phyloP scores from a whole-genome alignment of 805 yeast genomes.

The Metschnikowia proteae region DNA sequence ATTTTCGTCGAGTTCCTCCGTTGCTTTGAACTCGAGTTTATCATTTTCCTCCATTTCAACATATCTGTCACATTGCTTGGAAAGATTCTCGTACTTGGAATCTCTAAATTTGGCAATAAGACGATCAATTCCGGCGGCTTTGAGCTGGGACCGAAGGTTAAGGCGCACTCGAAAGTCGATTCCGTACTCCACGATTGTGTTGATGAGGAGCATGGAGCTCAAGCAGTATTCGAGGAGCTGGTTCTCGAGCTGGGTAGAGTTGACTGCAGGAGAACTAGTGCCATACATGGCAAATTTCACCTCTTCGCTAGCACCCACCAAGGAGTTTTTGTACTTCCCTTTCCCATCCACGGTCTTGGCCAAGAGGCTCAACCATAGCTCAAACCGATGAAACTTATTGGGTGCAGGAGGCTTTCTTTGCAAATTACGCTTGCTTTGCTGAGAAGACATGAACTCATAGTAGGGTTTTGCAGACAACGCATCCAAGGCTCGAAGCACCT shows the following conservation, averaged over 20 bases:
- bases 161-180: constrained; percentile 45
- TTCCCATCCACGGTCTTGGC: constrained; percentile 73
- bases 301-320: constrained; percentile 91
- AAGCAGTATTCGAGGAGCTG: constrained; percentile 68
- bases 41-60: constrained; percentile 55
- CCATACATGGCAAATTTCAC: constrained; percentile 35
- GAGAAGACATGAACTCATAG: constrained; percentile 29
- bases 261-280: constrained; percentile 34
- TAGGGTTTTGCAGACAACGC: constrained; percentile 37
- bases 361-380: constrained; percentile 67
- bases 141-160: constrained; percentile 50
- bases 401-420: constrained; percentile 36
- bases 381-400: constrained; percentile 48
- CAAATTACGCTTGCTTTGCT: constrained; percentile 23
- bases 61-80: constrained; percentile 63
- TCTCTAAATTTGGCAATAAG: constrained; percentile 21
- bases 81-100: constrained; percentile 55
- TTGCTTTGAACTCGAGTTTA: constrained; percentile 40
- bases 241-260: constrained; percentile 47
- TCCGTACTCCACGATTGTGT: constrained; percentile 54
- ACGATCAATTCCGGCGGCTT: constrained; percentile 23
- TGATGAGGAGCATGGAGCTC: constrained; percentile 65
- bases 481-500: constrained; percentile 52
- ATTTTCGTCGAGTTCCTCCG: constrained; percentile 35
- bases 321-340: constrained; percentile 79